These are phyloP conservation scores for Silene coronaria DNA, from an alignment of 179 eudicot species.

Conservation along the genomic window DNA sequence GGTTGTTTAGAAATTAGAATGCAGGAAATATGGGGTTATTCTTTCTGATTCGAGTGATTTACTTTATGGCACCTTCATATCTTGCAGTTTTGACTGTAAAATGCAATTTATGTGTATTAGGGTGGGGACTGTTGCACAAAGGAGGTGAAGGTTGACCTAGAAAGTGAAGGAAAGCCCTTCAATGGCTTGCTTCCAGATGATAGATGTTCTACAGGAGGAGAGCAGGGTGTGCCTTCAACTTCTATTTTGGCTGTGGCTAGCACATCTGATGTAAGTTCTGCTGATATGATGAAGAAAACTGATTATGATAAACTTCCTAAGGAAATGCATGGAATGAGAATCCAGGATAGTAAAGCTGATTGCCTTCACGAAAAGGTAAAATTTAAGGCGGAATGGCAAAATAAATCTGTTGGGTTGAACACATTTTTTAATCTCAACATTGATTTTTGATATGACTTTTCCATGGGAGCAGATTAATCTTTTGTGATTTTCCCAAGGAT, in stretches of 20 bases:
- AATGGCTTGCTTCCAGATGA: constrained; percentile 32
- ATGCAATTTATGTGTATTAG: constrained; percentile 35
- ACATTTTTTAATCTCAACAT: background rate
- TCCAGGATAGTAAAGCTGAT: constrained; percentile 48
- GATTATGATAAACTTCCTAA: constrained; percentile 55
- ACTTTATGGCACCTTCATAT: constrained; percentile 19
- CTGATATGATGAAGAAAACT: constrained; percentile 29
- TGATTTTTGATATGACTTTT: background rate
- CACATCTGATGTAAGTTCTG: constrained; percentile 36
- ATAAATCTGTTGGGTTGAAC: constrained; percentile 16
- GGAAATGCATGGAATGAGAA: constrained; percentile 67
- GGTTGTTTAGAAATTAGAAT: background rate
- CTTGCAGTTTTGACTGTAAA: constrained; percentile 15
- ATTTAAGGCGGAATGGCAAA: constrained; percentile 6
- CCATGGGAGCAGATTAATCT: background rate
- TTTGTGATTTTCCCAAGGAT: background rate
- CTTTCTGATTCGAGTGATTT: constrained; percentile 11
- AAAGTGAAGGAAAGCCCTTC: constrained; percentile 26
- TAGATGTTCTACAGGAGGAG: constrained; percentile 32
- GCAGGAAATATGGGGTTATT: background rate
- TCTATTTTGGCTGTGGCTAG: constrained; percentile 38
- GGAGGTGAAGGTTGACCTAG: constrained; percentile 58
- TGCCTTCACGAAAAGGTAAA: constrained; percentile 39
- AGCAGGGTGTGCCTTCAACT: constrained; percentile 33
- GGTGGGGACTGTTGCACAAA: constrained; percentile 56